Evolutionary conservation across 805 yeast genomes (phyloP).

Genomic region (Nakazawaea sp.): DNA sequence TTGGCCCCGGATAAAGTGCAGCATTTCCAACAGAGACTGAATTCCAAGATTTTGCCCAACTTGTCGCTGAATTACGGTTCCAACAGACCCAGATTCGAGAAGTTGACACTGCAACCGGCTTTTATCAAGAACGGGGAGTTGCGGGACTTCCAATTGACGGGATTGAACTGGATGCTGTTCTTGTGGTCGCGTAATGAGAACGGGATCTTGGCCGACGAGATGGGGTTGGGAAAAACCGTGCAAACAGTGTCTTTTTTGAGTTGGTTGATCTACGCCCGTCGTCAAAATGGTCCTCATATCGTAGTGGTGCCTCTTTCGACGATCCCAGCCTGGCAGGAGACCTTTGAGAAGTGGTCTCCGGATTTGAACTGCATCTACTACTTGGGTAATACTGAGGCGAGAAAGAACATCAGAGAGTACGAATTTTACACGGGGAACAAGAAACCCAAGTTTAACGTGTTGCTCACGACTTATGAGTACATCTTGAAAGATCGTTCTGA

Average conservation of each 20-base stretch:
- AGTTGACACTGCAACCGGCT: conserved; percentile 77
- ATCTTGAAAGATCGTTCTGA: conserved; percentile 82
- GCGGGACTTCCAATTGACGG: conserved; percentile 96
- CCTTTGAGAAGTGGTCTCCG: conserved; percentile 96
- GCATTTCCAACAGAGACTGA: conserved; percentile 71
- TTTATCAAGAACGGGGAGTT: conserved; percentile 87
- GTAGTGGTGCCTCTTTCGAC: conserved; percentile 96
- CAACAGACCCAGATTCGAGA: conserved; percentile 82
- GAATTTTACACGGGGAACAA: conserved; percentile 69
- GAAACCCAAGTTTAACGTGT: conserved; percentile 84
- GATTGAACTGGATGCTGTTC: conserved; percentile 99
- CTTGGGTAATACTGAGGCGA: conserved; percentile 84
- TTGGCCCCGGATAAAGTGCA: conserved; percentile 80
- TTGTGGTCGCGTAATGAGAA: conserved; percentile 96
- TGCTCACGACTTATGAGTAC: conserved; percentile 93
- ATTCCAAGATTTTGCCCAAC: conserved; percentile 79
- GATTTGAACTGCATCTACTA: conserved; percentile 90
- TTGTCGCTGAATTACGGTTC: conserved; percentile 71
- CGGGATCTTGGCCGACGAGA: conserved; percentile 96
- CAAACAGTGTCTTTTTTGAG: conserved; percentile 93
- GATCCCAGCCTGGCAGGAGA: conserved; percentile 98
- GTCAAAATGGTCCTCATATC: conserved; percentile 96
- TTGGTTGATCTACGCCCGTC: conserved; percentile 91
- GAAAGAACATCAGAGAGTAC: conserved; percentile 73
- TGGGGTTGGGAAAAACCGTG: conserved; percentile 98